phyloP scores from a whole-genome alignment of 2,329 filamentous ascomycete species.

The Knoxdaviesia capensis region DNA sequence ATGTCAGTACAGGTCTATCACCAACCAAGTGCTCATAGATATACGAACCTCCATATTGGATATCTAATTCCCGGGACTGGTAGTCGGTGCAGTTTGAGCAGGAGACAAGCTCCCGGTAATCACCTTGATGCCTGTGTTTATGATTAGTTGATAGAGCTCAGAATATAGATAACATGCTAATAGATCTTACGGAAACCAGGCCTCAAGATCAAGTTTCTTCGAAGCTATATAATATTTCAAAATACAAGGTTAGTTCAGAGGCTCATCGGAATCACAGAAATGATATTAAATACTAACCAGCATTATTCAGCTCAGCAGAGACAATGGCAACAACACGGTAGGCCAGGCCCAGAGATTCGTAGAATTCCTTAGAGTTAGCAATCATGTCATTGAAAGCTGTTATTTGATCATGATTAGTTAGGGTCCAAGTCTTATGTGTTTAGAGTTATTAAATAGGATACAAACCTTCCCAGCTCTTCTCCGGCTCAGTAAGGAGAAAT shows the following conservation, averaged over 20 bases:
- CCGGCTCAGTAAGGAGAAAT: slow-evolving; percentile 63
- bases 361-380: slow-evolving; percentile 77
- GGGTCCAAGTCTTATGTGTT: too few species aligned
- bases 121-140: slow-evolving; percentile 38
- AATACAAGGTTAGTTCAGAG: not conserved
- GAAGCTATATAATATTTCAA: slow-evolving; percentile 16
- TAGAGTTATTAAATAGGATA: too few species aligned
- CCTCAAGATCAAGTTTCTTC: slow-evolving; percentile 93
- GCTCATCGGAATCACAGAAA: too few species aligned
- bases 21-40: too few species aligned
- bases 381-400: slow-evolving; percentile 82
- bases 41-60: slow-evolving; percentile 18
- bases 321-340: slow-evolving; percentile 90
- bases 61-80: slow-evolving; percentile 83
- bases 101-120: slow-evolving; percentile 96
- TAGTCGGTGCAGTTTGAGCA: slow-evolving; percentile 98
- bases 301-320: slow-evolving; percentile 76
- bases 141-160: too few species aligned
- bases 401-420: too few species aligned
- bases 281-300: slow-evolving; percentile 2
- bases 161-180: not conserved
- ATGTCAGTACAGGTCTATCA: too few species aligned
- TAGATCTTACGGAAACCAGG: slow-evolving; percentile 65
- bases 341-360: slow-evolving; percentile 70
- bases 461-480: slow-evolving; percentile 59